A percentile compares a stretch with the other conserved stretches of the same genome.
These are phyloP conservation scores for Monosporascus sp. DNA, from an alignment of 2,329 filamentous ascomycete species.

Conservation along the genomic window DNA sequence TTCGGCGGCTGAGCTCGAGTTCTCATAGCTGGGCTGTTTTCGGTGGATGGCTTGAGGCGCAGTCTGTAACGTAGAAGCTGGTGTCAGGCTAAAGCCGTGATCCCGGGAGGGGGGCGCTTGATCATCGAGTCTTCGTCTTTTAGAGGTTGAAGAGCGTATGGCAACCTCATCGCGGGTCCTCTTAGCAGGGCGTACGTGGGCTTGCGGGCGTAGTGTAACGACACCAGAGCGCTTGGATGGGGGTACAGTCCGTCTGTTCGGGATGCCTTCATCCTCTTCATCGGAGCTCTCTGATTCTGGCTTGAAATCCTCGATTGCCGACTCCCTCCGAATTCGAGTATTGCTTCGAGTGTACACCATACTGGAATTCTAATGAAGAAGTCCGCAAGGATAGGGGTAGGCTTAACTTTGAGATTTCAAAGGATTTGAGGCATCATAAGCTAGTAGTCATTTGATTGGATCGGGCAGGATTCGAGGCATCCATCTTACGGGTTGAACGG, in stretches of 20 bases:
- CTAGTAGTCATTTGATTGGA: not conserved
- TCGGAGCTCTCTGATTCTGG: conserved; percentile 12
- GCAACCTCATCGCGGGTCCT: not conserved
- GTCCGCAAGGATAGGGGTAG: not conserved
- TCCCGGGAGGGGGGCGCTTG: too few species aligned
- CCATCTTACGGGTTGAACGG: too few species aligned
- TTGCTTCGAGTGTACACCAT: conserved; percentile 13
- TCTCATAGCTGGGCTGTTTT: not conserved
- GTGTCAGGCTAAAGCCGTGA: not conserved
- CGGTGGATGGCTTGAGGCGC: not conserved
- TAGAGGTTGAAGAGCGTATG: not conserved
- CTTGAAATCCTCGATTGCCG: conserved; percentile 2
- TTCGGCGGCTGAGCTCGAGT: not conserved
- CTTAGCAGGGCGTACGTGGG: conserved; percentile 4
- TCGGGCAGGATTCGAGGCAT: not conserved
- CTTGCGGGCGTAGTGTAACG: conserved; percentile 1
- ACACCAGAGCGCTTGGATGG: conserved; percentile 9
- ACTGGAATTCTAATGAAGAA: not conserved
- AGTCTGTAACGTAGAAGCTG: not conserved
- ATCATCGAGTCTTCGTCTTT: not conserved
- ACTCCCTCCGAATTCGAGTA: not conserved
- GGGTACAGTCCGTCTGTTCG: conserved; percentile 6
- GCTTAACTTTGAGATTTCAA: not conserved
- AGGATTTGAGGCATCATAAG: not conserved
- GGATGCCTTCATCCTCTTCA: conserved; percentile 20